Percentiles rank a stretch among this genome's conserved stretches.
Conservation (phyloP, 202 grass and related monocot species). For the Eragrostis tef region DNA sequence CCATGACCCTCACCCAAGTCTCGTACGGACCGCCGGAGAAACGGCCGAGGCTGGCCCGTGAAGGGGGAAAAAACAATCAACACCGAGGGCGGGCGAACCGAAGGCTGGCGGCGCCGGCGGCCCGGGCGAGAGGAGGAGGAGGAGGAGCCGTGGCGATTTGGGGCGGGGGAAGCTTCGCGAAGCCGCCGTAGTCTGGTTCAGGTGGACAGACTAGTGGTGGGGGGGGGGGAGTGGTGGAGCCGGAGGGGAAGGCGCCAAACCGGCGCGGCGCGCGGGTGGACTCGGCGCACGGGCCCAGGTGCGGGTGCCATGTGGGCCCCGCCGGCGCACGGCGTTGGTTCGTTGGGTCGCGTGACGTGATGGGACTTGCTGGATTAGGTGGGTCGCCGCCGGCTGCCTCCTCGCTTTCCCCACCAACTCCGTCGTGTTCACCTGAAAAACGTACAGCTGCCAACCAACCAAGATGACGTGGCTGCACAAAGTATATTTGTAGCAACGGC, state of each 20-base stretch:
- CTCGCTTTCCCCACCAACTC: slow-evolving; percentile 28
- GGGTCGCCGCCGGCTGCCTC: not conserved
- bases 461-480: not conserved
- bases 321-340: not conserved
- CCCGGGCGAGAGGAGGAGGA: not conserved
- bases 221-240: slow-evolving; percentile 21
- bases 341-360: slow-evolving; percentile 22
- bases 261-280: not conserved
- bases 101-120: not conserved
- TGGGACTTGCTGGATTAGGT: slow-evolving; percentile 6
- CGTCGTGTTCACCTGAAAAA: too few species aligned
- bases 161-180: slow-evolving; percentile 51
- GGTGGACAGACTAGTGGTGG: slow-evolving; percentile 19
- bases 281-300: slow-evolving; percentile 5
- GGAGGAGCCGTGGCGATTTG: slow-evolving; percentile 34
- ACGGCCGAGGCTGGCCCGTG: not conserved
- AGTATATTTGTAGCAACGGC: too few species aligned
- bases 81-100: not conserved
- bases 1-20: not conserved
- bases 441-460: not conserved
- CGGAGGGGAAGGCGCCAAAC: slow-evolving; percentile 27
- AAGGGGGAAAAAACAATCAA: not conserved
- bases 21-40: not conserved
- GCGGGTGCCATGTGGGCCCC: slow-evolving; percentile 19
- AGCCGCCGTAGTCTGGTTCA: slow-evolving; percentile 4